Percentiles rank a stretch among this genome's conserved stretches.
These are phyloP conservation scores for Aspergillus sp. DNA, from an alignment of 2,329 filamentous ascomycete genomes.

Conservation along the genomic window DNA sequence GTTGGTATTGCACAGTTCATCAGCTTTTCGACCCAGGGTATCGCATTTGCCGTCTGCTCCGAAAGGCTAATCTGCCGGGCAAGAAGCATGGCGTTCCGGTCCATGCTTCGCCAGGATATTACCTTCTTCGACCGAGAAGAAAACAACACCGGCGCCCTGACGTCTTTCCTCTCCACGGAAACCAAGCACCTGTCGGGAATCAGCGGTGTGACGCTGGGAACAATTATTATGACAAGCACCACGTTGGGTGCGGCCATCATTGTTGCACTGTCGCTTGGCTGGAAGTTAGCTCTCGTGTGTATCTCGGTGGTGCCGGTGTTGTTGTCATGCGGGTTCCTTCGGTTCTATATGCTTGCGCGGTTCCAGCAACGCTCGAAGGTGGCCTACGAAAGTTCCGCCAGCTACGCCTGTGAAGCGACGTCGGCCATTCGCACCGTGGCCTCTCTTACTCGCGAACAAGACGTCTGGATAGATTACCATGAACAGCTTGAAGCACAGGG, in stretches of 20 bases:
- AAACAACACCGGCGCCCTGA: slow-evolving; percentile 81
- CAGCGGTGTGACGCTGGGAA: slow-evolving; percentile 78
- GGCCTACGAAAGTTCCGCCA: slow-evolving; percentile 71
- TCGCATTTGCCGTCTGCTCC: slow-evolving; percentile 76
- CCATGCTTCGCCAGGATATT: slow-evolving; percentile 87
- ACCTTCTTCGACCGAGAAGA: slow-evolving; percentile 83
- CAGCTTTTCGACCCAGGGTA: slow-evolving; percentile 59
- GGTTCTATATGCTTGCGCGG: slow-evolving; percentile 73
- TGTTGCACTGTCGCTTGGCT: slow-evolving; percentile 66
- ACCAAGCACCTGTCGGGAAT: slow-evolving; percentile 83
- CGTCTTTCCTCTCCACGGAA: slow-evolving; percentile 79
- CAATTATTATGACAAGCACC: slow-evolving; percentile 69
- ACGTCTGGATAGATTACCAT: slow-evolving; percentile 68
- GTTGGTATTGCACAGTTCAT: slow-evolving; percentile 66
- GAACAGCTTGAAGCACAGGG: slow-evolving; percentile 58
- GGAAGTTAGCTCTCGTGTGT: slow-evolving; percentile 81
- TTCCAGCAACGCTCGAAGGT: slow-evolving; percentile 73
- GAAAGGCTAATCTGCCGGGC: slow-evolving; percentile 77
- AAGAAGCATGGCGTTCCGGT: slow-evolving; percentile 71
- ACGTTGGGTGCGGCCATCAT: slow-evolving; percentile 68
- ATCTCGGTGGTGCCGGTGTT: slow-evolving; percentile 69
- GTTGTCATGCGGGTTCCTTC: slow-evolving; percentile 73
- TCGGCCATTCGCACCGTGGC: slow-evolving; percentile 91
- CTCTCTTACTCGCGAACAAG: slow-evolving; percentile 74
- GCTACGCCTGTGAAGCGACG: slow-evolving; percentile 86